Evolutionary conservation across 2,329 filamentous ascomycete species (phyloP).

Genomic region (Pezizomycotina sp.): DNA sequence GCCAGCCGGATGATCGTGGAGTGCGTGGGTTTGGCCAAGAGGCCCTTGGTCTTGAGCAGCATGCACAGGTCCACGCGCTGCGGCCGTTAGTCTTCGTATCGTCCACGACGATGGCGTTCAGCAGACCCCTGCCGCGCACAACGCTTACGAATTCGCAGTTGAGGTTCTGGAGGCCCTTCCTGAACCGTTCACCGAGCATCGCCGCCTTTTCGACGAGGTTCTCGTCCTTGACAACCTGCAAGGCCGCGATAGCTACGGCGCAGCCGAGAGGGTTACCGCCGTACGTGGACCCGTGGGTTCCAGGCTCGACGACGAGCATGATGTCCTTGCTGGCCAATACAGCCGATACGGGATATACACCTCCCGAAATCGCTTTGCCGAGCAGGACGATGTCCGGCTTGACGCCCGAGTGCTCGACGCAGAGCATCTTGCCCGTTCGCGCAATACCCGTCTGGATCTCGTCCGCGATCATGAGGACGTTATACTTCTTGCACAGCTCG

Average conservation of each 20-base stretch:
- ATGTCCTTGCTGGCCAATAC: conserved; percentile 77
- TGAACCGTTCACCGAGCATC: conserved; percentile 64
- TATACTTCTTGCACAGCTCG: conserved; percentile 82
- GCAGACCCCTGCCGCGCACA: conserved; percentile 77
- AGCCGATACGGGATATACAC: conserved; percentile 96
- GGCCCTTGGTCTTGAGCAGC: conserved; percentile 83
- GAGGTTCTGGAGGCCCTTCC: conserved; percentile 57
- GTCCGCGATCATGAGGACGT: conserved; percentile 89
- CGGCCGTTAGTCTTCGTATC: conserved; percentile 62
- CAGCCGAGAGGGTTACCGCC: conserved; percentile 92
- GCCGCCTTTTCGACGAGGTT: conserved; percentile 71
- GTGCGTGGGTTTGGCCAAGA: conserved; percentile 94
- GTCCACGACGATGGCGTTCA: conserved; percentile 94
- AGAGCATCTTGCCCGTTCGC: conserved; percentile 82
- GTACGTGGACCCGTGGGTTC: conserved; percentile 96
- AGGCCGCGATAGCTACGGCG: conserved; percentile 82
- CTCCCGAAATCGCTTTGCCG: conserved; percentile 93
- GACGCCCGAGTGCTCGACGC: conserved; percentile 85
- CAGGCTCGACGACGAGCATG: conserved; percentile 90
- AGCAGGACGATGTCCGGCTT: conserved; percentile 89
- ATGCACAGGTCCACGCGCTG: conserved; percentile 89
- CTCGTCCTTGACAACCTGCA: conserved; percentile 88
- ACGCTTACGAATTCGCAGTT: conserved; percentile 64
- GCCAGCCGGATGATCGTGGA: conserved; percentile 96
- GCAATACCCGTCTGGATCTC: conserved; percentile 92